phyloP scores from a whole-genome alignment of 1,284 basidiomycete species.

The Tylopilus sp. region DNA sequence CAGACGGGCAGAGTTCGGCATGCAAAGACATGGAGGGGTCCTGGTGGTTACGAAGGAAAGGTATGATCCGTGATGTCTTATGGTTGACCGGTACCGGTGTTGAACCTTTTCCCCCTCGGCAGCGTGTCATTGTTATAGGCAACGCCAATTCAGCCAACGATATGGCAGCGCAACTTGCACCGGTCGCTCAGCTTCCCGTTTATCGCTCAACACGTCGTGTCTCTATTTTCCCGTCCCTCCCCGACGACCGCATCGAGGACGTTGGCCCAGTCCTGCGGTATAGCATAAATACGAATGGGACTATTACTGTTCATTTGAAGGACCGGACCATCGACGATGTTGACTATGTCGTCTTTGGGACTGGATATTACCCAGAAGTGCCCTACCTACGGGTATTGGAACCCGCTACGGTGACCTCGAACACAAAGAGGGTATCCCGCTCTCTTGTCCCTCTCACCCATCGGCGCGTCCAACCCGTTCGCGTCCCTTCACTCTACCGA shows the following conservation, averaged over 20 bases:
- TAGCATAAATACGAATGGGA: slow-evolving; percentile 16
- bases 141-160: slow-evolving; percentile 52
- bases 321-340: slow-evolving; percentile 40
- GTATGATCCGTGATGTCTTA: slow-evolving; percentile 27
- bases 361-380: slow-evolving; percentile 44
- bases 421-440: neutral
- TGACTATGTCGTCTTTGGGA: slow-evolving; percentile 45
- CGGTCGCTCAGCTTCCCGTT: slow-evolving; percentile 38
- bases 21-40: slow-evolving; percentile 43
- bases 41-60: slow-evolving; percentile 40
- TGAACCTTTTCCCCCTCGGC: neutral
- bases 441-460: slow-evolving; percentile 21
- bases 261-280: slow-evolving; percentile 43
- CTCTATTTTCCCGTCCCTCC: slow-evolving; percentile 42
- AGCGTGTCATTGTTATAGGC: slow-evolving; percentile 47
- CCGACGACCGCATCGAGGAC: slow-evolving; percentile 41
- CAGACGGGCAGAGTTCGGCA: slow-evolving; percentile 34
- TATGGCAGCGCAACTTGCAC: slow-evolving; percentile 44
- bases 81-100: neutral
- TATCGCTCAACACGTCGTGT: slow-evolving; percentile 46
- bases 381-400: slow-evolving; percentile 43
- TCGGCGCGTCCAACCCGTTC: slow-evolving; percentile 27
- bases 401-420: neutral
- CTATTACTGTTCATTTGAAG: slow-evolving; percentile 35
- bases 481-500: slow-evolving; percentile 43